These are phyloP conservation scores for Amyloporia xantha DNA, from an alignment of 768 basidiomycete genomes.

Conservation along the genomic window DNA sequence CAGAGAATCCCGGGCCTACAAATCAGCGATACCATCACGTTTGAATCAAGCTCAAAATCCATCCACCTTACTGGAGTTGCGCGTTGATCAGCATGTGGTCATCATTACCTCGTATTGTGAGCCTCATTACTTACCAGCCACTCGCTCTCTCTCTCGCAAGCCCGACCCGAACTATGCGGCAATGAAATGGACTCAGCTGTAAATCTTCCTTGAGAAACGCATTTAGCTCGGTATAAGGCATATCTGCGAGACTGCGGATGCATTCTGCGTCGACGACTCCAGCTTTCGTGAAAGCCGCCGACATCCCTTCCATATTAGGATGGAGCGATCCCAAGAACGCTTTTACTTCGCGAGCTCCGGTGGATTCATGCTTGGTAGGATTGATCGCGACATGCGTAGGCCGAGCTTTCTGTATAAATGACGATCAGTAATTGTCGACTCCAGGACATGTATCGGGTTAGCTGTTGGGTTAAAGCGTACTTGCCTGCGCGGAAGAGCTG, in stretches of 20 bases:
- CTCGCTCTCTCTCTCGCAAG: not conserved
- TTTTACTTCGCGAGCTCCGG: not conserved
- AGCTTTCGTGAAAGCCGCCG: not conserved
- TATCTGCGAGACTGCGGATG: not conserved
- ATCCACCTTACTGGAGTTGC: not conserved
- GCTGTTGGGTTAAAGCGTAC: too few relatives aligned
- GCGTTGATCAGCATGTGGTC: not conserved
- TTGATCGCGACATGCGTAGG: too few relatives aligned
- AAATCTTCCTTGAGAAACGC: not conserved
- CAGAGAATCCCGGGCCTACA: not conserved
- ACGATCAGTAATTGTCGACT: not conserved
- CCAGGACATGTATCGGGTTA: too few relatives aligned
- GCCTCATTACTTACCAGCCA: not conserved
- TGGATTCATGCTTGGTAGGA: not conserved
- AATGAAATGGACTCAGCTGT: not conserved
- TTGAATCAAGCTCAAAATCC: not conserved
- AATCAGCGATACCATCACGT: not conserved
- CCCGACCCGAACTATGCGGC: not conserved
- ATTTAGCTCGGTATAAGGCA: not conserved
- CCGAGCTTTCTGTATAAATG: not conserved
- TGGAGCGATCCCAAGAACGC: not conserved
- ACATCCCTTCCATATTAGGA: not conserved
- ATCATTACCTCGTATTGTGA: not conserved
- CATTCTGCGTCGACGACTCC: not conserved
- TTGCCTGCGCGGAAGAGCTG: too few relatives aligned